Conservation (phyloP, 2,329 filamentous ascomycete genomes). For the Paraconiothyrium brasiliense region DNA sequence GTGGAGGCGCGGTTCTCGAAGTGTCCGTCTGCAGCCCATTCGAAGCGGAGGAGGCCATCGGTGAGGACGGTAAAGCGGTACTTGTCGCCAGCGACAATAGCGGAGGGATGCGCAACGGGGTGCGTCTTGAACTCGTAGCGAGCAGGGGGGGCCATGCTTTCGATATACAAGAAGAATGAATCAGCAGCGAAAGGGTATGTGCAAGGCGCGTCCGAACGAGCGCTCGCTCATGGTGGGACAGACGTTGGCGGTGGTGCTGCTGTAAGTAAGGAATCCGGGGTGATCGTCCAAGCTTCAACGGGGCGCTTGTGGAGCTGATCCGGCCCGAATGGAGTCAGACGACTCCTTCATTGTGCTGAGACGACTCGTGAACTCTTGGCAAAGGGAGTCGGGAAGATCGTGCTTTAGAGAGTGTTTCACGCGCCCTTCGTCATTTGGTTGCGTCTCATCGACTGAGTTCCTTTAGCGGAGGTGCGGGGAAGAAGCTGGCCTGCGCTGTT, state of each 20-base stretch:
- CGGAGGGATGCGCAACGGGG: constrained; percentile 56
- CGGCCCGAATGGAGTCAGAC: constrained; percentile 18
- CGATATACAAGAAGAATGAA: constrained; percentile 7
- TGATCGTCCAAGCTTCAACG: constrained; percentile 30
- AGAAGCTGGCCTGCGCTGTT: background rate
- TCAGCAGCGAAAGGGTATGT: constrained; percentile 20
- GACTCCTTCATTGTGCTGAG: constrained; percentile 12
- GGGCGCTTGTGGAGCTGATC: constrained; percentile 38
- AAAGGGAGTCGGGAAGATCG: background rate
- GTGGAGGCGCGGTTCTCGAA: constrained; percentile 72
- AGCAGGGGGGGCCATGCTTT: constrained; percentile 41
- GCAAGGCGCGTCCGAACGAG: constrained; percentile 12
- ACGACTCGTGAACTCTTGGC: constrained; percentile 14
- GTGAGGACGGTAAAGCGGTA: constrained; percentile 70
- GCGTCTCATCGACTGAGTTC: constrained; percentile 6
- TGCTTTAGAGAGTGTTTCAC: constrained; percentile 4
- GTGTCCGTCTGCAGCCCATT: constrained; percentile 67
- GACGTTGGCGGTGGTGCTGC: constrained; percentile 26
- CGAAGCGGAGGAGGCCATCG: constrained; percentile 66
- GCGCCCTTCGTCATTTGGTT: constrained; percentile 15
- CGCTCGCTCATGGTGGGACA: constrained; percentile 29
- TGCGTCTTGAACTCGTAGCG: constrained; percentile 56
- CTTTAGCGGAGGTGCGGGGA: constrained; percentile 7
- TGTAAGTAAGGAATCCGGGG: constrained; percentile 31
- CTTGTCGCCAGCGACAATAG: constrained; percentile 58